Conservation (phyloP, 192 early-diverging fungal species). For the Podila minutissima region DNA sequence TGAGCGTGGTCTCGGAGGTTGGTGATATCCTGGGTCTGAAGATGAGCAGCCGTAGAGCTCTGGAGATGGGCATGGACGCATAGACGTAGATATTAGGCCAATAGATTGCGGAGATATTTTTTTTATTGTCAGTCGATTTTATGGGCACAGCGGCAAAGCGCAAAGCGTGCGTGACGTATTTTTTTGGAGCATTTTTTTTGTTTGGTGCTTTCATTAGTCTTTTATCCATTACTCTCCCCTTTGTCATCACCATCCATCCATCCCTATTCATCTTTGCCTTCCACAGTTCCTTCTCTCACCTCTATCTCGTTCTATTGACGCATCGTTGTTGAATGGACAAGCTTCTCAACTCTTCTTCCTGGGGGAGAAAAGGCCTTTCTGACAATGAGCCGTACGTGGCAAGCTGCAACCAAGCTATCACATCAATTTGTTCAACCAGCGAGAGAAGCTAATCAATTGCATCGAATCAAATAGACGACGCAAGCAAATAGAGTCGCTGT, state of each 20-base stretch:
- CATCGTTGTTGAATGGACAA: not conserved
- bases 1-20: constrained; percentile 77
- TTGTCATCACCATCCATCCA: too few relatives aligned
- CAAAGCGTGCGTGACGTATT: too few relatives aligned
- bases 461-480: constrained; percentile 16
- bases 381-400: not conserved
- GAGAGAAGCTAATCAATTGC: not conserved
- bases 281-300: not conserved
- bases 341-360: not conserved
- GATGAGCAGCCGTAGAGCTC: constrained; percentile 45
- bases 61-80: constrained; percentile 46
- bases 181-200: too few relatives aligned
- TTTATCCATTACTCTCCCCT: too few relatives aligned
- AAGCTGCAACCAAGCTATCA: not conserved
- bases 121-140: too few relatives aligned
- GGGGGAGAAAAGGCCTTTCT: not conserved
- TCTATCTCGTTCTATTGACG: not conserved
- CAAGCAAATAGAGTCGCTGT: constrained; percentile 43
- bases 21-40: constrained; percentile 80
- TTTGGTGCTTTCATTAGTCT: too few relatives aligned
- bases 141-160: too few relatives aligned
- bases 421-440: not conserved
- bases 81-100: constrained; percentile 6
- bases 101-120: too few relatives aligned
- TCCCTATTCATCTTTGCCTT: not conserved